Evolutionary conservation across 179 eudicot species (phyloP).

Genomic region (Spinacia oleracea): DNA sequence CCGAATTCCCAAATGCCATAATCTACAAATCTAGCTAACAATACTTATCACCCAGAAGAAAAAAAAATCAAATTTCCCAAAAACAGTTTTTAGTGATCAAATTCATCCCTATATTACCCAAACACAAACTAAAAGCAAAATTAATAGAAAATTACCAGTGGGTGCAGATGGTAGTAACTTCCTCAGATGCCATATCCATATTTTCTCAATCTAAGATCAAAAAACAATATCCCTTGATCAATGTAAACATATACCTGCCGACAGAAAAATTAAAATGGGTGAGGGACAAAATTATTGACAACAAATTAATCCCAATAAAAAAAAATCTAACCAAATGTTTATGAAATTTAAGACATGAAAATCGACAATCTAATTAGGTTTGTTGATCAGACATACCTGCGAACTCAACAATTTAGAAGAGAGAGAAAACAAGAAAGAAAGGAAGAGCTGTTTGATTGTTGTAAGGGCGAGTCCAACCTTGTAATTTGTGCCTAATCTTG

Average conservation of each 20-base stretch:
- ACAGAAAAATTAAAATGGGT: neutral
- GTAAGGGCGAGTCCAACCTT: neutral
- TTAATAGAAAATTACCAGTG: constrained; percentile 39
- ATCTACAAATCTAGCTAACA: neutral
- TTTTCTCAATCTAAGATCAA: constrained; percentile 15
- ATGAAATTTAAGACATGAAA: neutral
- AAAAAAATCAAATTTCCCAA: neutral
- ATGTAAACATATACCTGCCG: constrained; percentile 24
- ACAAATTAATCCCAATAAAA: neutral
- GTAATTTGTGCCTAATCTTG: constrained; percentile 4
- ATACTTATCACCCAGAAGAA: neutral
- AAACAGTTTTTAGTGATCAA: constrained; percentile 4
- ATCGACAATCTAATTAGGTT: neutral
- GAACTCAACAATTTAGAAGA: neutral
- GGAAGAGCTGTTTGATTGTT: neutral
- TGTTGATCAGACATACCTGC: constrained; percentile 5
- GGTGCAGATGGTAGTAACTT: constrained; percentile 37
- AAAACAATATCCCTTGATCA: constrained; percentile 18
- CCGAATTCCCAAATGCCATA: neutral
- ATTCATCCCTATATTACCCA: neutral
- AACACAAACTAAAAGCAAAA: neutral
- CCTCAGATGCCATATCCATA: constrained; percentile 40
- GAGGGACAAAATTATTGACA: neutral
- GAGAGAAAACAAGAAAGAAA: constrained; percentile 3
- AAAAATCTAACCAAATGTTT: too few relatives aligned